Conservation (phyloP, 805 yeast genomes). For the Starmerella stigmatis region DNA sequence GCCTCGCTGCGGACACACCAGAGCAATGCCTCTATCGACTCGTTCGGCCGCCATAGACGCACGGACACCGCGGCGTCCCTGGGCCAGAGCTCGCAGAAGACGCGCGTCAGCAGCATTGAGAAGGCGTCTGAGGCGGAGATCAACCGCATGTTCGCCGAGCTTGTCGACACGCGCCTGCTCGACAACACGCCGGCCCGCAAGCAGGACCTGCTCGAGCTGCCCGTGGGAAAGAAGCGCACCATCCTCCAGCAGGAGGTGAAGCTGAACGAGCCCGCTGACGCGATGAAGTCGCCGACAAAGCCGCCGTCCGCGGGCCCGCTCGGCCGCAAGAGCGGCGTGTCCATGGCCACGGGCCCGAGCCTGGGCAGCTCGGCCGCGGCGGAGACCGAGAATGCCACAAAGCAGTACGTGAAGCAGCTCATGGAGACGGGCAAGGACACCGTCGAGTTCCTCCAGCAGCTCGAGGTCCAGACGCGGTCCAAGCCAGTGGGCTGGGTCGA, state of each 20-base stretch:
- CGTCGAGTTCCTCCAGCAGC: conserved; percentile 59
- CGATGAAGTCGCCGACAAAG: neutral
- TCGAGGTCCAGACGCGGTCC: conserved; percentile 86
- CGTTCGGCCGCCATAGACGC: neutral
- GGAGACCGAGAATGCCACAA: conserved; percentile 38
- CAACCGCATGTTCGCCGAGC: conserved; percentile 14
- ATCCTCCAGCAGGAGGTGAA: conserved; percentile 13
- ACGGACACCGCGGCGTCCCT: neutral
- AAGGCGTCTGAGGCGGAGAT: conserved; percentile 11
- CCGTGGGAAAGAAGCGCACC: conserved; percentile 11
- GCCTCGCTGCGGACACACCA: conserved; percentile 1
- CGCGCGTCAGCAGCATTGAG: conserved; percentile 8
- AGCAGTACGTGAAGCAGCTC: conserved; percentile 62
- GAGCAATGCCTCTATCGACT: neutral
- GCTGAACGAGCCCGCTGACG: conserved; percentile 5
- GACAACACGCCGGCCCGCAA: conserved; percentile 8
- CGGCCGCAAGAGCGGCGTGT: conserved; percentile 9
- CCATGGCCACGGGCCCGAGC: too few relatives aligned
- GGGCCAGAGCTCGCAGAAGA: neutral
- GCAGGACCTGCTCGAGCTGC: conserved; percentile 9
- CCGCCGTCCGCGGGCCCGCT: conserved; percentile 6
- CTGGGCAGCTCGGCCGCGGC: neutral
- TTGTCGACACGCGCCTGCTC: neutral
- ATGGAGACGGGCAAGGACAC: conserved; percentile 55
- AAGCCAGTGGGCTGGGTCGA: conserved; percentile 80